Conservation (phyloP, 2,329 filamentous ascomycete genomes). For the Scedosporium boydii region DNA sequence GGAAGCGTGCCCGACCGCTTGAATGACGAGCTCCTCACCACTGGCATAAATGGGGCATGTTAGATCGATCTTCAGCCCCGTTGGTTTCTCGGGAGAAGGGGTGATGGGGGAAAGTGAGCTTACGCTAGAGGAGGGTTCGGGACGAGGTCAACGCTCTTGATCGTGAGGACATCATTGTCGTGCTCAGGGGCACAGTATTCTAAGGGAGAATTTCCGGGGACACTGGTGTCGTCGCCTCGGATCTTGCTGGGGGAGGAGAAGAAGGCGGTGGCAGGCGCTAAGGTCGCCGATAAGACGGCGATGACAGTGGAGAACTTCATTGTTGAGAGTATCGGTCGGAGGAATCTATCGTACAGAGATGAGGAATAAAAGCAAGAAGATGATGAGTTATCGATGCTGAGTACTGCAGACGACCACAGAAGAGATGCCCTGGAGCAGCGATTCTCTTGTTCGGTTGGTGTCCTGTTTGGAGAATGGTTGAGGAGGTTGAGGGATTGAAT, state of each 20-base stretch:
- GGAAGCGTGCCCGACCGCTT: constrained; percentile 65
- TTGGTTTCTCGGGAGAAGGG: background rate
- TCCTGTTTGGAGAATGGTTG: constrained; percentile 1
- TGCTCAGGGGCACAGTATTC: constrained; percentile 64
- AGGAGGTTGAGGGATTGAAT: background rate
- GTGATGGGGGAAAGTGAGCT: constrained; percentile 23
- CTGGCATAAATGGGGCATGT: constrained; percentile 34
- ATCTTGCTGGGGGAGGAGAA: constrained; percentile 30
- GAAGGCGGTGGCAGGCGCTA: constrained; percentile 29
- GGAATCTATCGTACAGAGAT: background rate
- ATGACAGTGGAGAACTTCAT: constrained; percentile 18
- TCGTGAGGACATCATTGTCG: constrained; percentile 58
- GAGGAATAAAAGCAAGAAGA: background rate
- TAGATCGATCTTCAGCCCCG: constrained; percentile 5
- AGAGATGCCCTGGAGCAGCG: background rate
- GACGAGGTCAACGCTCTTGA: constrained; percentile 68
- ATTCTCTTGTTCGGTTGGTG: background rate
- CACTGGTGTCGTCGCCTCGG: constrained; percentile 45
- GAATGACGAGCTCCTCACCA: constrained; percentile 68
- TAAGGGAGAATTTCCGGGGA: constrained; percentile 80
- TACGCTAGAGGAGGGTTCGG: constrained; percentile 88
- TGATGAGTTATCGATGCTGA: background rate
- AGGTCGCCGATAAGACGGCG: constrained; percentile 26
- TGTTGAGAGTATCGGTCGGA: background rate
- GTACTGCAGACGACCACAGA: too few species aligned